A percentile compares a stretch with the other conserved stretches of the same genome.
phyloP scores from a whole-genome alignment of 139 green algal genomes.

The Tetradesmus obliquus region DNA sequence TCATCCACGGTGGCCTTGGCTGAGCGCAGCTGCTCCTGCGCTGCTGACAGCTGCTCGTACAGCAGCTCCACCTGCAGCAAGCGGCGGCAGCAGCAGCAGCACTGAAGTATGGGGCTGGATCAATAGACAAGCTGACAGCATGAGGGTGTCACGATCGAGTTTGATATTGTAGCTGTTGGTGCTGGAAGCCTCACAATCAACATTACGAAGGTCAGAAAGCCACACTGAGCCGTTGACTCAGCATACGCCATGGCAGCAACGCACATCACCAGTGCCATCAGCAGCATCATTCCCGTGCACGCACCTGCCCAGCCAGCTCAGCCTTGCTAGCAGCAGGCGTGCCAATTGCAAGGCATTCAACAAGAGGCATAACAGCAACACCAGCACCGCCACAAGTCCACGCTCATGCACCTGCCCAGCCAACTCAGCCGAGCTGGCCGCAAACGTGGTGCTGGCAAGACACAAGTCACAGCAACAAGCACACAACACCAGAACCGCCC shows the following conservation, averaged over 20 bases:
- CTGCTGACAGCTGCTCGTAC: neutral
- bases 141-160: no score
- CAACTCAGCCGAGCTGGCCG: no score
- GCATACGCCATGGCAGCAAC: neutral
- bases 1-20: neutral
- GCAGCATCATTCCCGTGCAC: neutral
- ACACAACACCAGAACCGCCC: neutral
- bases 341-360: neutral
- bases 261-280: neutral
- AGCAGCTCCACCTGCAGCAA: neutral
- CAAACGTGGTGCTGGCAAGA: neutral
- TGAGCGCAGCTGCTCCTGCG: neutral
- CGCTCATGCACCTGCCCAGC: no score
- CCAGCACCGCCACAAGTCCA: no score
- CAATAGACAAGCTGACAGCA: neutral
- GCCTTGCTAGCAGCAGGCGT: slow-evolving; percentile 26
- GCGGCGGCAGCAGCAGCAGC: neutral
- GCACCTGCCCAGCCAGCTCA: slow-evolving; percentile 14
- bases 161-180: no score
- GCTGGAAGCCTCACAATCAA: no score
- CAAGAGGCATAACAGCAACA: no score
- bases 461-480: neutral
- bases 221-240: no score
- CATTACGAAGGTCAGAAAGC: no score
- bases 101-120: neutral